These are phyloP conservation scores for Termitomyces sp. DNA, from an alignment of 768 basidiomycete species.

Conservation along the genomic window DNA sequence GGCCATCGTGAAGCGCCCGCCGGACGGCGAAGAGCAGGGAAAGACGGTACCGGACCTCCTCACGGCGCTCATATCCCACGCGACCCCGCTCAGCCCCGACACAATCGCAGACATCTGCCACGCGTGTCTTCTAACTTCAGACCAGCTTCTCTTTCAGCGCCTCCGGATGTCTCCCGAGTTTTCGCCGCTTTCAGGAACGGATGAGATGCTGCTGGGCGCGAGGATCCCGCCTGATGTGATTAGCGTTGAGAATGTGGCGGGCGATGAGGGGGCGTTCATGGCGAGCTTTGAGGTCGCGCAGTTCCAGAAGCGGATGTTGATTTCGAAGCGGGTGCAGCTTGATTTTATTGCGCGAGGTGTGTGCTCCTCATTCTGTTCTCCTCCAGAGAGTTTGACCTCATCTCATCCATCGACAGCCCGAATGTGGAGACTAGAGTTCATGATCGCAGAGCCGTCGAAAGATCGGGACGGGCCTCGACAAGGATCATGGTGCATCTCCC, in stretches of 20 bases:
- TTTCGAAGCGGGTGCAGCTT: conserved; percentile 47
- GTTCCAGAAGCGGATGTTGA: conserved; percentile 72
- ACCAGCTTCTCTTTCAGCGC: conserved; percentile 59
- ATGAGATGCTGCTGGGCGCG: conserved; percentile 47
- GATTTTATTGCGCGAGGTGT: conserved; percentile 64
- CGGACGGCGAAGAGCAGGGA: conserved; percentile 31
- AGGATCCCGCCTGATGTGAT: conserved; percentile 48
- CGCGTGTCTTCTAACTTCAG: conserved; percentile 62
- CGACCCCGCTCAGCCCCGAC: conserved; percentile 36
- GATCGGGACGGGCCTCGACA: conserved; percentile 14
- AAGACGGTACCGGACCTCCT: conserved; percentile 38
- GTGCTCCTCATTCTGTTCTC: conserved; percentile 7
- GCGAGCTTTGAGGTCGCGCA: conserved; percentile 48
- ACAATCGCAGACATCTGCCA: conserved; percentile 60
- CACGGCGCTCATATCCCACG: conserved; percentile 47
- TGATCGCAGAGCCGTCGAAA: conserved; percentile 21
- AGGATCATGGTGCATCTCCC: conserved; percentile 46
- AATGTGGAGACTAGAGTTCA: conserved; percentile 53
- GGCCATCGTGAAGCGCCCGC: conserved; percentile 61
- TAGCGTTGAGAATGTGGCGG: conserved; percentile 46
- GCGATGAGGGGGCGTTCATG: conserved; percentile 51
- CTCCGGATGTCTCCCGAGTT: conserved; percentile 52
- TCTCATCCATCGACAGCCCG: conserved; percentile 34
- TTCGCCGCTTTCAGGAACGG: conserved; percentile 47
- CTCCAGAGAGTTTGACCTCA: not conserved